Percentiles rank a stretch among this genome's conserved stretches.
These are phyloP conservation scores for Amoebophrya sp. DNA, from an alignment of 169 alveolate genomes.

Conservation along the genomic window DNA sequence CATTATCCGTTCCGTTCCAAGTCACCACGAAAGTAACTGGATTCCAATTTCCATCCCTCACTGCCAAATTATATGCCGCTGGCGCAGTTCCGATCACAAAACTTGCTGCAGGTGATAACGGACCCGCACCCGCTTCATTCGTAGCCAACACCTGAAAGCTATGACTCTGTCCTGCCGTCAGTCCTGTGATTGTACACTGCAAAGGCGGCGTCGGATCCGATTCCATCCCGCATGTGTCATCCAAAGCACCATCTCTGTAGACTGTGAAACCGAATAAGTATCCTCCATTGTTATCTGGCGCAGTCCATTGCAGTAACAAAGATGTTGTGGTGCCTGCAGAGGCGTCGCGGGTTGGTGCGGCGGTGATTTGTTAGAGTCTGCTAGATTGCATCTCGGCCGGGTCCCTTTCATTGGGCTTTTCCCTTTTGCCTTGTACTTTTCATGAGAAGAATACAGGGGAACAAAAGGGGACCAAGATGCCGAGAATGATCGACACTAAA, in stretches of 20 bases:
- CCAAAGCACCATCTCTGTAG: not conserved
- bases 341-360: not conserved
- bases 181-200: not conserved
- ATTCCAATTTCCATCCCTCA: not conserved
- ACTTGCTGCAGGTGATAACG: not conserved
- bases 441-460: too few species aligned
- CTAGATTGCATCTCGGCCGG: too few species aligned
- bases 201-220: constrained; percentile 1
- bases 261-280: not conserved
- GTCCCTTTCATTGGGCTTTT: too few species aligned
- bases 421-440: too few species aligned
- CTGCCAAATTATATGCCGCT: not conserved
- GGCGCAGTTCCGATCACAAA: not conserved
- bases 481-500: too few species aligned
- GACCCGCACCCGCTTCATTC: not conserved
- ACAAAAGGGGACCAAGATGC: too few species aligned
- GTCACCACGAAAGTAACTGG: not conserved
- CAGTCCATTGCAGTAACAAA: not conserved
- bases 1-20: not conserved
- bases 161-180: not conserved
- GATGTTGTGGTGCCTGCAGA: not conserved
- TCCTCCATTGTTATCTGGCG: not conserved
- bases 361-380: not conserved
- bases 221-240: not conserved
- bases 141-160: not conserved